phyloP scores from a whole-genome alignment of 192 early-diverging fungal genomes.

The Coemansia sp. region DNA sequence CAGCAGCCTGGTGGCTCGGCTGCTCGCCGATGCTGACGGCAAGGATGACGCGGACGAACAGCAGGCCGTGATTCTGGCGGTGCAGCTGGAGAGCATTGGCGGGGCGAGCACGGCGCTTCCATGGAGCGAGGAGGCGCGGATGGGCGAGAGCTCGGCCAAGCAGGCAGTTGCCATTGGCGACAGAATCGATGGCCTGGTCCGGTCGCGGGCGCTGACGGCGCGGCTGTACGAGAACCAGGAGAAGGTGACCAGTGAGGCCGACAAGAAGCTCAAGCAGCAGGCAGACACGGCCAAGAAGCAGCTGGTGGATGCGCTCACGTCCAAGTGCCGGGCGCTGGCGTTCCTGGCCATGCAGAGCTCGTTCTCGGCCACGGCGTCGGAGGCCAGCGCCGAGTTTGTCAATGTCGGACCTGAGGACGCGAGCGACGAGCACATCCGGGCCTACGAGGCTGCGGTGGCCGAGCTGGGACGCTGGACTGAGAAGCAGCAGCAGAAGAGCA shows the following conservation, averaged over 20 bases:
- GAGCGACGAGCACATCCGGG: slow-evolving; percentile 16
- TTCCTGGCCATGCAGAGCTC: slow-evolving; percentile 13
- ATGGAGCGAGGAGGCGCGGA: slow-evolving; percentile 26
- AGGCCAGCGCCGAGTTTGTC: slow-evolving; percentile 40
- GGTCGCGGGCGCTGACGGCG: slow-evolving; percentile 56
- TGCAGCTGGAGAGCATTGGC: slow-evolving; percentile 43
- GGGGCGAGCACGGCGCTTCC: slow-evolving; percentile 50
- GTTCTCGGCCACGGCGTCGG: slow-evolving; percentile 7
- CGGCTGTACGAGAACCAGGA: slow-evolving; percentile 40
- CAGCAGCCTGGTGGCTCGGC: slow-evolving; percentile 57
- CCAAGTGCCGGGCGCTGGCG: slow-evolving; percentile 53
- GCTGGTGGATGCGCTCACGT: slow-evolving; percentile 55
- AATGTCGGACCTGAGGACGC: slow-evolving; percentile 21
- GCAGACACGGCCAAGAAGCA: slow-evolving; percentile 68
- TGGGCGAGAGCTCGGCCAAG: slow-evolving; percentile 11
- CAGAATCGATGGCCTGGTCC: slow-evolving; percentile 54
- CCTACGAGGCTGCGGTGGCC: slow-evolving; percentile 55
- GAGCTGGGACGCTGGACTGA: slow-evolving; percentile 57
- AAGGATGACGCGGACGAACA: slow-evolving; percentile 34
- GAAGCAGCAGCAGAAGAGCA: slow-evolving; percentile 48
- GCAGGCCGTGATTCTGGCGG: slow-evolving; percentile 41
- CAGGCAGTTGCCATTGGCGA: slow-evolving; percentile 45
- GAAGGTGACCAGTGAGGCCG: slow-evolving; percentile 48
- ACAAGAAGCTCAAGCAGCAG: slow-evolving; percentile 58
- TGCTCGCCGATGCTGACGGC: slow-evolving; percentile 34